phyloP scores from a whole-genome alignment of 2,329 filamentous ascomycete species.

The Scolecobasidium constrictum region DNA sequence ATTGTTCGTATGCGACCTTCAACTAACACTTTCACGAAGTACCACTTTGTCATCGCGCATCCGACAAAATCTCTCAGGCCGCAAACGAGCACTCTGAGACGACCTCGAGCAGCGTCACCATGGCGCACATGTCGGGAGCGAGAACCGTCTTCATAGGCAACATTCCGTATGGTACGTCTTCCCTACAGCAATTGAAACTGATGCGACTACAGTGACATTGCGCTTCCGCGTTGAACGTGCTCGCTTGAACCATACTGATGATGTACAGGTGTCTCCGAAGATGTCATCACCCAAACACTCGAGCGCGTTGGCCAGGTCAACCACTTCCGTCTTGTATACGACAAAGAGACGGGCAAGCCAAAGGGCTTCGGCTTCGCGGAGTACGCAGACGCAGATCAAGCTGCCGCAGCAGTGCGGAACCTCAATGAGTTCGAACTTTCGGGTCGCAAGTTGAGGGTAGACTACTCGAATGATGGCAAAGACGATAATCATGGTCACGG shows the following conservation, averaged over 20 bases:
- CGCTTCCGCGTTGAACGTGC: too few relatives aligned
- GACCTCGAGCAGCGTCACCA: too few relatives aligned
- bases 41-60: too few relatives aligned
- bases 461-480: slow-evolving; percentile 79
- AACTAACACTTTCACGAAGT: too few relatives aligned
- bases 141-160: slow-evolving; percentile 76
- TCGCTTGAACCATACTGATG: not conserved
- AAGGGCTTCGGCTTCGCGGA: slow-evolving; percentile 97
- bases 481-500: slow-evolving; percentile 12
- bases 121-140: slow-evolving; percentile 4
- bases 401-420: slow-evolving; percentile 88
- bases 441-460: slow-evolving; percentile 85
- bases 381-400: slow-evolving; percentile 84
- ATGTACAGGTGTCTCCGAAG: slow-evolving; percentile 72
- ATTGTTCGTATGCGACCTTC: too few relatives aligned
- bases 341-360: slow-evolving; percentile 85
- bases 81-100: too few relatives aligned
- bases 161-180: slow-evolving; percentile 60
- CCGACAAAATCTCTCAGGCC: too few relatives aligned
- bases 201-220: too few relatives aligned
- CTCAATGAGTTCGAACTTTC: slow-evolving; percentile 93
- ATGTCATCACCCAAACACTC: slow-evolving; percentile 92
- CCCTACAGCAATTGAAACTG: slow-evolving; percentile 5
- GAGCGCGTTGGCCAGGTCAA: slow-evolving; percentile 81
- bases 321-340: slow-evolving; percentile 88